Conservation (phyloP, 148 eudicot species). For the Pharnaceum exiguum region DNA sequence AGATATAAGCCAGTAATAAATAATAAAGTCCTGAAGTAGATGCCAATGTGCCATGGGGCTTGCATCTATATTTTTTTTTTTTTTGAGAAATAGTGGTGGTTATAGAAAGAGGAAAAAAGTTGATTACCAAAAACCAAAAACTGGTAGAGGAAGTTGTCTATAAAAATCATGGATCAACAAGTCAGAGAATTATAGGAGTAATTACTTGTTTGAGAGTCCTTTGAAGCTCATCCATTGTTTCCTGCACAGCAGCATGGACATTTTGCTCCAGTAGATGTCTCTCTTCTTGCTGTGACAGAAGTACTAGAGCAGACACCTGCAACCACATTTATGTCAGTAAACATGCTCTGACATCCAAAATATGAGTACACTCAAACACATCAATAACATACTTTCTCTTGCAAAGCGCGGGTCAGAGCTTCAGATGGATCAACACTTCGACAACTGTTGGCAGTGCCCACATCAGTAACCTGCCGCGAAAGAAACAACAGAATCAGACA, state of each 20-base stretch:
- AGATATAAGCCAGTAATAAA: too few species aligned
- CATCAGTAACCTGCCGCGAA: constrained; percentile 26
- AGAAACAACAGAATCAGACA: constrained; percentile 3
- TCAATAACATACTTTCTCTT: constrained; percentile 67
- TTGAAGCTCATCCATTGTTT: constrained; percentile 82
- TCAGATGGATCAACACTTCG: constrained; percentile 50
- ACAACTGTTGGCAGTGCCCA: constrained; percentile 20
- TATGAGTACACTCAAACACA: not conserved
- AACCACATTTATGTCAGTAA: constrained; percentile 4
- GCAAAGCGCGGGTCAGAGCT: constrained; percentile 76
- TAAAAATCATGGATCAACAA: not conserved
- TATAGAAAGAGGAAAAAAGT: too few species aligned
- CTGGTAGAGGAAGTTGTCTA: too few species aligned
- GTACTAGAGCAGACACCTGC: constrained; percentile 85
- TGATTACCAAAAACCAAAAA: too few species aligned
- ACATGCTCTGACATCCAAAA: constrained; percentile 6
- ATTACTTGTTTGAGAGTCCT: constrained; percentile 70
- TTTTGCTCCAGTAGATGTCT: constrained; percentile 75
- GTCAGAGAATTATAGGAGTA: not conserved
- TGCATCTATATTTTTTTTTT: too few species aligned
- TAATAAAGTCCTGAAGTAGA: too few species aligned
- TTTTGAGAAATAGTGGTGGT: too few species aligned
- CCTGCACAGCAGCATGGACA: constrained; percentile 64
- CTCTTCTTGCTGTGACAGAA: constrained; percentile 89
- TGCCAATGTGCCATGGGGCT: too few species aligned